Conservation (phyloP, 768 basidiomycete genomes). For the Suillus discolor region DNA sequence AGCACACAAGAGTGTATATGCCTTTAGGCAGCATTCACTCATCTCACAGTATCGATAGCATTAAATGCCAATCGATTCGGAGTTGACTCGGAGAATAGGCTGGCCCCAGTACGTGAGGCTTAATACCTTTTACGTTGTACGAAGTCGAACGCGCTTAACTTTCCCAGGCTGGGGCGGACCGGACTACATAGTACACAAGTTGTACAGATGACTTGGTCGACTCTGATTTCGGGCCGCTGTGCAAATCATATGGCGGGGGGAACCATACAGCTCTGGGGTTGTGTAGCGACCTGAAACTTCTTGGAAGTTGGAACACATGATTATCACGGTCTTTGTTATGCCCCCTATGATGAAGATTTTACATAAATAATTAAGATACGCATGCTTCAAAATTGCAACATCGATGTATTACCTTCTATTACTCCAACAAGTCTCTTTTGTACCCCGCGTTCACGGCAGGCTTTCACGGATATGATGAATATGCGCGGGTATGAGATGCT, state of each 20-base stretch:
- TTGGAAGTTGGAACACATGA: background rate
- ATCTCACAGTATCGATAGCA: too few species aligned
- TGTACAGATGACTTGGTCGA: too few species aligned
- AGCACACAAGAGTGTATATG: background rate
- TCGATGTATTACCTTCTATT: background rate
- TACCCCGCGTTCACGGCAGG: background rate
- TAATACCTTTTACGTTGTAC: too few species aligned
- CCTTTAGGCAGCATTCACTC: background rate
- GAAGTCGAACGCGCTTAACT: background rate
- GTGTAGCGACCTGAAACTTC: too few species aligned
- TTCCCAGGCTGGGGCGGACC: background rate
- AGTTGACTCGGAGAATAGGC: background rate
- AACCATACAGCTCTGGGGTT: too few species aligned
- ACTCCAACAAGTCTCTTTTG: background rate
- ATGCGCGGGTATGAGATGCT: background rate
- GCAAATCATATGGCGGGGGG: too few species aligned
- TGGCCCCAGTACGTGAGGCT: too few species aligned
- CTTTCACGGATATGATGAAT: background rate
- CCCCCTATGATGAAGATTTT: background rate
- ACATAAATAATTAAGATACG: slow-evolving; percentile 3
- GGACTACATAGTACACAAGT: background rate
- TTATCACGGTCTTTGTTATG: background rate
- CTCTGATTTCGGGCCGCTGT: too few species aligned
- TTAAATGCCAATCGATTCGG: background rate
- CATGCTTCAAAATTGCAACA: background rate